These are phyloP conservation scores for Coix lacrymajobi DNA, from an alignment of 176 grass and related monocot species.

Conservation along the genomic window DNA sequence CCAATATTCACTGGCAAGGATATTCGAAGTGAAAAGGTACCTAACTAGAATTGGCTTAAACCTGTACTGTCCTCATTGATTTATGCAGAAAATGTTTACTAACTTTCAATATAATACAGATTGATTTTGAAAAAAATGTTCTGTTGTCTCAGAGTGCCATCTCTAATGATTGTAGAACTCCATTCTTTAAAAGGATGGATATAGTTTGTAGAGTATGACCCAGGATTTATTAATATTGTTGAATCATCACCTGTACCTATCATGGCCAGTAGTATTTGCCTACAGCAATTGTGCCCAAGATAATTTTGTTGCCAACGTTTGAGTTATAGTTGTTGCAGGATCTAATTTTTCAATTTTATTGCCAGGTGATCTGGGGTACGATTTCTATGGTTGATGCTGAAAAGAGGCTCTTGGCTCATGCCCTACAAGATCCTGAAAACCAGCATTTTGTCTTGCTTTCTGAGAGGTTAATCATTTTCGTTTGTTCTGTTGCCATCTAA, in stretches of 20 bases:
- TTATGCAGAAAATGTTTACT: not conserved
- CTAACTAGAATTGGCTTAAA: not conserved
- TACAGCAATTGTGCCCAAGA: not conserved
- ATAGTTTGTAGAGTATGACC: not conserved
- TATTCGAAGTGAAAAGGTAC: constrained; percentile 95
- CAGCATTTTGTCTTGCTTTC: constrained; percentile 96
- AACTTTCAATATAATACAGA: not conserved
- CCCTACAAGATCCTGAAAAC: constrained; percentile 88
- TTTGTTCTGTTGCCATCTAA: constrained; percentile 12
- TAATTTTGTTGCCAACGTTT: not conserved
- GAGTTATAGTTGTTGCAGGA: constrained; percentile 5
- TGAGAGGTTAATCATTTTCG: constrained; percentile 56
- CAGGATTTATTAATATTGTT: not conserved
- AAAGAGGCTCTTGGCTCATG: constrained; percentile 89
- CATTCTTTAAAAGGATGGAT: not conserved
- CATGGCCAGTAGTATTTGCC: not conserved
- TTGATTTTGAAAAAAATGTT: not conserved
- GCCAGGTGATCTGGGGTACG: constrained; percentile 81
- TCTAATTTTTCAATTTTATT: constrained; percentile 22
- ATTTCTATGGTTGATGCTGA: constrained; percentile 98
- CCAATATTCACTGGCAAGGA: constrained; percentile 67
- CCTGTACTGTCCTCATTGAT: not conserved
- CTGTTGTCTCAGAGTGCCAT: not conserved
- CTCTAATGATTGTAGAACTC: not conserved
- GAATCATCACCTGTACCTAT: not conserved